These are phyloP conservation scores for Daldinia eschscholtzii DNA, from an alignment of 2,329 filamentous ascomycete genomes.

Conservation along the genomic window DNA sequence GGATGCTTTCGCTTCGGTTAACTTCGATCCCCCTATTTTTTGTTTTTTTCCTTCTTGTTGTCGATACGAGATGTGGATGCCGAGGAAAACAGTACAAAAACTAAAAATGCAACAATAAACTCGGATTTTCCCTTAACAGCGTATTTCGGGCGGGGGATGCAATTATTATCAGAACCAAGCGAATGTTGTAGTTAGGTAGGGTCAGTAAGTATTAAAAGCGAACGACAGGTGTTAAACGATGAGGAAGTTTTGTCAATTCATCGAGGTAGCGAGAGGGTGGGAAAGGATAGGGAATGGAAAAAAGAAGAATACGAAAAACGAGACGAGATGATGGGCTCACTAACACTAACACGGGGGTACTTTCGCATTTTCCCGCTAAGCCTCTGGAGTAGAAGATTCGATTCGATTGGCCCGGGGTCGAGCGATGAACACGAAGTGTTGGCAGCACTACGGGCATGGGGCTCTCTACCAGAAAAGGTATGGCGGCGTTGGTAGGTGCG, in stretches of 20 bases:
- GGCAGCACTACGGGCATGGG: slow-evolving; percentile 27
- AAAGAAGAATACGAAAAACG: slow-evolving; percentile 20
- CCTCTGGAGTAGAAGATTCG: slow-evolving; percentile 35
- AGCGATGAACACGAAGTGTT: slow-evolving; percentile 43
- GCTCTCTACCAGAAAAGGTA: slow-evolving; percentile 35
- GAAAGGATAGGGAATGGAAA: slow-evolving; percentile 31
- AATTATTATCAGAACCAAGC: slow-evolving; percentile 41
- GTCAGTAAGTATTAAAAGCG: slow-evolving; percentile 43
- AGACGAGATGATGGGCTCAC: slow-evolving; percentile 34
- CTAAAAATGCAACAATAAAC: slow-evolving; percentile 37
- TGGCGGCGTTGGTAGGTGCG: slow-evolving; percentile 33
- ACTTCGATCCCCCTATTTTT: slow-evolving; percentile 31
- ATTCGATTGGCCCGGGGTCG: slow-evolving; percentile 32
- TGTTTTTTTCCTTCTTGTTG: slow-evolving; percentile 27
- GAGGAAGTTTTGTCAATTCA: slow-evolving; percentile 39
- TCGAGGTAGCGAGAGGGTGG: slow-evolving; percentile 31
- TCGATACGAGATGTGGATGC: slow-evolving; percentile 39
- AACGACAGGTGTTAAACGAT: slow-evolving; percentile 44
- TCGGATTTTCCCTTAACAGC: slow-evolving; percentile 41
- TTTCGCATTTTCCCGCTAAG: slow-evolving; percentile 30
- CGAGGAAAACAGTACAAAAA: slow-evolving; percentile 37
- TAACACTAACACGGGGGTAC: slow-evolving; percentile 11
- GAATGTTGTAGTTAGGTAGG: slow-evolving; percentile 40
- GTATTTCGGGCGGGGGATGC: background rate
- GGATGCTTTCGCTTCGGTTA: slow-evolving; percentile 27